These are phyloP conservation scores for Ehretia macrophylla DNA, from an alignment of 257 asterid species.

Conservation along the genomic window DNA sequence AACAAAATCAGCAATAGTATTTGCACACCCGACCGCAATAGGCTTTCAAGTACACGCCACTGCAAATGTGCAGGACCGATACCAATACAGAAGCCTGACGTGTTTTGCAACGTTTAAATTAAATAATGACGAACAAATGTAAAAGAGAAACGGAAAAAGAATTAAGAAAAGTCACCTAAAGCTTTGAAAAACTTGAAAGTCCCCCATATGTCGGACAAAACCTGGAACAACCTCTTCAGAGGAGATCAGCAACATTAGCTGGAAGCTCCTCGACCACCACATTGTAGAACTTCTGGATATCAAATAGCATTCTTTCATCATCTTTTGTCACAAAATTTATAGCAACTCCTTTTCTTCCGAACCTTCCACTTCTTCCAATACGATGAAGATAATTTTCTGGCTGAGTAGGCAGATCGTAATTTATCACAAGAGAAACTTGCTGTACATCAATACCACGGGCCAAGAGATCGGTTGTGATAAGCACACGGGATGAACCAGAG, in stretches of 20 bases:
- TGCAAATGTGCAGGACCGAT: not conserved
- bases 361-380: constrained; percentile 74
- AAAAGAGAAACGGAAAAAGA: not conserved
- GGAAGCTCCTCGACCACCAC: constrained; percentile 71
- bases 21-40: not conserved
- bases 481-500: constrained; percentile 65
- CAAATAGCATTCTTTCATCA: constrained; percentile 63
- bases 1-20: constrained; percentile 13
- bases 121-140: not conserved
- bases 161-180: not conserved
- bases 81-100: not conserved
- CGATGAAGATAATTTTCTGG: constrained; percentile 80
- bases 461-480: constrained; percentile 59
- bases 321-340: constrained; percentile 62
- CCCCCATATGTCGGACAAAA: not conserved
- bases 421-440: constrained; percentile 74
- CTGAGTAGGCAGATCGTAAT: constrained; percentile 73
- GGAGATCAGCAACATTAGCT: constrained; percentile 69
- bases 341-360: constrained; percentile 75
- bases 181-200: not conserved
- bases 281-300: constrained; percentile 74
- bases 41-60: no score
- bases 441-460: constrained; percentile 74
- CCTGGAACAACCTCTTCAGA: constrained; percentile 21
- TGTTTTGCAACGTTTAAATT: not conserved